phyloP scores from a whole-genome alignment of 2,329 filamentous ascomycete species.

The Niveomyces coronatus region DNA sequence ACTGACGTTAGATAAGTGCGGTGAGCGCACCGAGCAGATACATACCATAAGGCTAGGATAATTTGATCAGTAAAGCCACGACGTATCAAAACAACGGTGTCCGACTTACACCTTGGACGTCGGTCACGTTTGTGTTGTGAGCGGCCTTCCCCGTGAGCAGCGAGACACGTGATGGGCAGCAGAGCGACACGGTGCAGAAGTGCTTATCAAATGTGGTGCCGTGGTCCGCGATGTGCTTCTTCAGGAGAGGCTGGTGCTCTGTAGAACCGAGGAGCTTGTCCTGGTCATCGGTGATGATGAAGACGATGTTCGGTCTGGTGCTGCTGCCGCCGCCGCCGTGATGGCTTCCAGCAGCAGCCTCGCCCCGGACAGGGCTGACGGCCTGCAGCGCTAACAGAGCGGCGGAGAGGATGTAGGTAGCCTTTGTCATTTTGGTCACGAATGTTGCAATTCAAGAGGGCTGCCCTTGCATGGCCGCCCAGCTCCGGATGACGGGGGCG shows the following conservation, averaged over 20 bases:
- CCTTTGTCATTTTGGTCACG: too few relatives aligned
- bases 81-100: neutral
- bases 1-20: conserved; percentile 1
- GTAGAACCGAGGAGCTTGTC: conserved; percentile 52
- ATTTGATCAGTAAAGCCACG: neutral
- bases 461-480: too few relatives aligned
- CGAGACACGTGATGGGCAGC: conserved; percentile 57
- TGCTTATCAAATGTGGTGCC: conserved; percentile 53
- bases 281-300: conserved; percentile 60
- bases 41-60: conserved; percentile 34
- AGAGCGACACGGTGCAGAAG: conserved; percentile 56
- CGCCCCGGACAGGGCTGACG: too few relatives aligned
- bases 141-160: conserved; percentile 56
- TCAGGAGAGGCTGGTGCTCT: conserved; percentile 47
- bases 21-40: conserved; percentile 9
- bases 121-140: conserved; percentile 62
- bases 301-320: conserved; percentile 49
- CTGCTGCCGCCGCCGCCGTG: too few relatives aligned
- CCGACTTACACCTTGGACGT: conserved; percentile 27
- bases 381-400: too few relatives aligned
- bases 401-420: too few relatives aligned
- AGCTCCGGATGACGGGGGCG: too few relatives aligned
- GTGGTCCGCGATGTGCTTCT: conserved; percentile 44
- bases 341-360: too few relatives aligned
- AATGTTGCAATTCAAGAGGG: too few relatives aligned